phyloP scores from a whole-genome alignment of 1,139 yeast genomes.

The Candida tetrigidarum region DNA sequence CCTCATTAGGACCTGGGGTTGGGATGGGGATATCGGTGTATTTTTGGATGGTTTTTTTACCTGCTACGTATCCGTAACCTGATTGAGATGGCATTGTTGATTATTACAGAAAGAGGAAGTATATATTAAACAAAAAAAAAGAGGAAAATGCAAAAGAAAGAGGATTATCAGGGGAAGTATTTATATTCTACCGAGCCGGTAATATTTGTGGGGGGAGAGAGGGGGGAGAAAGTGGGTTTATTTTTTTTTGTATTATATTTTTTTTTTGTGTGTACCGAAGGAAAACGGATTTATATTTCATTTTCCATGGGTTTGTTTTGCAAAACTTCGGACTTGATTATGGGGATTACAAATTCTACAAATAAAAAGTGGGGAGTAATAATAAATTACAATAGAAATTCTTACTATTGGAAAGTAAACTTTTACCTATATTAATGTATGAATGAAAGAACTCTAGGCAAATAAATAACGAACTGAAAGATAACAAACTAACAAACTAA shows the following conservation, averaged over 20 bases:
- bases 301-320: too few species aligned
- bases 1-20: conserved; percentile 37
- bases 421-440: not conserved
- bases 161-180: not conserved
- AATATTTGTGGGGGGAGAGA: not conserved
- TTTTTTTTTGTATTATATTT: not conserved
- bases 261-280: too few species aligned
- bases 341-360: too few species aligned
- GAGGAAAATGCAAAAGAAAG: not conserved
- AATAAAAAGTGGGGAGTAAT: too few species aligned
- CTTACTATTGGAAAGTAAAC: not conserved
- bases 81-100: conserved; percentile 17
- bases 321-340: too few species aligned
- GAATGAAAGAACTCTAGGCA: not conserved
- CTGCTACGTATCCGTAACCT: conserved; percentile 31
- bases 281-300: conserved; percentile 1
- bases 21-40: conserved; percentile 39
- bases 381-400: too few species aligned
- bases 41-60: conserved; percentile 23
- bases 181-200: not conserved
- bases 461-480: conserved; percentile 5
- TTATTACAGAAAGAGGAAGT: not conserved
- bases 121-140: not conserved
- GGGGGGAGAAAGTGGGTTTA: not conserved
- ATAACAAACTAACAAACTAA: not conserved